A percentile compares a stretch with the other conserved stretches of the same genome.
Conservation (phyloP, 129 eudicot genomes). For the Helianthus annuus region HanXRQr2.0-SUNRISE NC_035436.2:175181427-175181926, state of each 20-base stretch:
- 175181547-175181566: background rate
- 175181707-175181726: background rate
- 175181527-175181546: slow-evolving; percentile 72
- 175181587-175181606: background rate
- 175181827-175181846: background rate
- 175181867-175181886: too few relatives aligned
- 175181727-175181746: background rate
- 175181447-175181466: slow-evolving; percentile 58
- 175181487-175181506: slow-evolving; percentile 82
- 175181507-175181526: slow-evolving; percentile 88
- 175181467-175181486: slow-evolving; percentile 81
- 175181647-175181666: background rate
- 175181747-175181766: background rate
- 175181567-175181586: slow-evolving; percentile 7
- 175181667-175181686: background rate
- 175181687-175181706: background rate
- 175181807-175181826: background rate
- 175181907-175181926: too few relatives aligned
- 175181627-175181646: background rate
- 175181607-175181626: background rate
- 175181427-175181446: slow-evolving; percentile 64
- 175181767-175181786: background rate
- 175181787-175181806: background rate
- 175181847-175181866: background rate
- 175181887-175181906: too few relatives aligned